phyloP scores from a whole-genome alignment of 371 early-diverging fungal genomes.

The Aphelidium insulamus region DNA sequence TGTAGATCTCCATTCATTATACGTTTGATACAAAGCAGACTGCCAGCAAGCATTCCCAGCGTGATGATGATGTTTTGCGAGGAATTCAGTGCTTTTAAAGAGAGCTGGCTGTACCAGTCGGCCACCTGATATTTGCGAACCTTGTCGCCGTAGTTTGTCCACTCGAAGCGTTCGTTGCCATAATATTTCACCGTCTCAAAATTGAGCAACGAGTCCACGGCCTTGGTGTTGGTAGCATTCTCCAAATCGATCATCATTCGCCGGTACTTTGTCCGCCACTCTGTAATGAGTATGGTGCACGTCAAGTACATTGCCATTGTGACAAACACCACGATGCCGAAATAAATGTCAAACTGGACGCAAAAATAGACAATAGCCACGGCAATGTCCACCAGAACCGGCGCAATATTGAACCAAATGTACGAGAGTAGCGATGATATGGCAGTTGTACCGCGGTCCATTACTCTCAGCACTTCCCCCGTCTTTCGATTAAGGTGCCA shows the following conservation, averaged over 20 bases:
- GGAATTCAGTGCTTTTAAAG: slow-evolving; percentile 52
- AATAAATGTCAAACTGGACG: slow-evolving; percentile 37
- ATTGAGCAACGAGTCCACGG: slow-evolving; percentile 81
- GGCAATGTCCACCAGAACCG: slow-evolving; percentile 61
- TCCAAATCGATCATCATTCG: slow-evolving; percentile 80
- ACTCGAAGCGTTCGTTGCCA: slow-evolving; percentile 54
- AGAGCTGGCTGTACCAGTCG: slow-evolving; percentile 40
- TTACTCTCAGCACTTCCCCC: slow-evolving; percentile 67
- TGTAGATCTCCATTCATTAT: slow-evolving; percentile 41
- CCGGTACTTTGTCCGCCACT: slow-evolving; percentile 50
- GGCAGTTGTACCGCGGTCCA: slow-evolving; percentile 68
- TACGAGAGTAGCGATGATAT: slow-evolving; percentile 56
- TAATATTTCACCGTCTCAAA: slow-evolving; percentile 81
- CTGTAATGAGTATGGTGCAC: slow-evolving; percentile 4
- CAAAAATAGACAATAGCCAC: slow-evolving; percentile 54
- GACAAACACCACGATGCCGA: too few relatives aligned
- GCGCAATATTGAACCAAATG: slow-evolving; percentile 67
- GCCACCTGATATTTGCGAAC: slow-evolving; percentile 56
- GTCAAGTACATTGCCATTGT: too few relatives aligned
- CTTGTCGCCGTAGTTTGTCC: slow-evolving; percentile 43
- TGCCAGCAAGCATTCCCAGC: slow-evolving; percentile 39
- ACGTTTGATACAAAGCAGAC: slow-evolving; percentile 50
- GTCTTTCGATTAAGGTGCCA: slow-evolving; percentile 85
- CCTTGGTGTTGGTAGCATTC: slow-evolving; percentile 70
- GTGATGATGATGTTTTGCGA: slow-evolving; percentile 67